Conservation (phyloP, 441 rosid species). For the Metrosideros polymorpha region DNA sequence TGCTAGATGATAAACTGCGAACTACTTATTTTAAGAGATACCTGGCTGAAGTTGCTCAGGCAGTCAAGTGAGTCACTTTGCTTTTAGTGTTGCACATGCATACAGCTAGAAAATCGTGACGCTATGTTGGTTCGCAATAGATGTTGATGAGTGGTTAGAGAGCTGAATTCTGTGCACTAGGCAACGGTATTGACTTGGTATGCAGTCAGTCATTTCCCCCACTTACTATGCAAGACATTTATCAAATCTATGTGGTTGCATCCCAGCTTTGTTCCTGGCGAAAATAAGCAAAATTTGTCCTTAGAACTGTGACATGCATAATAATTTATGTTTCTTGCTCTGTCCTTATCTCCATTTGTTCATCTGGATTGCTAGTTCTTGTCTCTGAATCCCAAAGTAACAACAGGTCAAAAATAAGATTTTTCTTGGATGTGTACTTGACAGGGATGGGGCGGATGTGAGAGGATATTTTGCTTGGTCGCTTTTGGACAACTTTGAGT, state of each 20-base stretch:
- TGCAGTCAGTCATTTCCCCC: neutral
- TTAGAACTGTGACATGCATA: neutral
- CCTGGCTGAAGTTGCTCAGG: constrained; percentile 59
- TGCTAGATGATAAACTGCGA: constrained; percentile 80
- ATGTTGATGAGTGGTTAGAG: neutral
- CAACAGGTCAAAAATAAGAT: neutral
- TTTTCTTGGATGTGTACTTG: neutral
- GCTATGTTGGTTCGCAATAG: neutral
- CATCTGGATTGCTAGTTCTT: neutral
- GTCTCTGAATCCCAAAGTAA: neutral
- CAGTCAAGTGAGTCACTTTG: constrained; percentile 52
- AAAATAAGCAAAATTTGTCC: neutral
- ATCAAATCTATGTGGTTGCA: neutral
- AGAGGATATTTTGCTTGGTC: constrained; percentile 94
- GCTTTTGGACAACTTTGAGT: constrained; percentile 76
- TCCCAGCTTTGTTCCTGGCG: neutral
- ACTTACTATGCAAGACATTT: neutral
- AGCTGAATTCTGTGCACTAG: neutral
- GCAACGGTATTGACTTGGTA: neutral
- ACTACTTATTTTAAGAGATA: constrained; percentile 53
- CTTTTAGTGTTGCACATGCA: neutral
- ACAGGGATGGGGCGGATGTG: constrained; percentile 76
- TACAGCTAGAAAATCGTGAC: neutral
- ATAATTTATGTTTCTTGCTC: neutral
- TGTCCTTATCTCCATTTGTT: neutral